Conservation (phyloP, 495 filamentous ascomycete species). For the Choiromyces venosus region DNA sequence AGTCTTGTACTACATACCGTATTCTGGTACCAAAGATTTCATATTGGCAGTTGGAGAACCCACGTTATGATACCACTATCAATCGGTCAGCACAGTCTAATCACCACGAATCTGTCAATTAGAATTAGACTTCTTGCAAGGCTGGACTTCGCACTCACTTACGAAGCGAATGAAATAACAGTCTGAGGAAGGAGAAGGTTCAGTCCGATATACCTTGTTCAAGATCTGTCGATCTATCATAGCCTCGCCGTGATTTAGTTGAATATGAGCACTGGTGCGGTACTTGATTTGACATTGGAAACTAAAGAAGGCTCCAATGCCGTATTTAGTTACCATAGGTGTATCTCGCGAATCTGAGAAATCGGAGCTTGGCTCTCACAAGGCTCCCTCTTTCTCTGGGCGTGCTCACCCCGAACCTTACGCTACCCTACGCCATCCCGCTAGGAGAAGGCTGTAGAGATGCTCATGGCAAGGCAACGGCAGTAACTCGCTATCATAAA, state of each 20-base stretch:
- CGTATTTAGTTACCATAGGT: neutral
- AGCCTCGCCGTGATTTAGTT: neutral
- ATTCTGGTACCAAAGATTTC: neutral
- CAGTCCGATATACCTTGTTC: neutral
- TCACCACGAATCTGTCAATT: neutral
- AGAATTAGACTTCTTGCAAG: neutral
- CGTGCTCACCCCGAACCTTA: neutral
- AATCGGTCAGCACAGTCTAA: neutral
- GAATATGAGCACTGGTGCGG: neutral
- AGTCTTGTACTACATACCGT: neutral
- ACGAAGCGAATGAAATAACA: neutral
- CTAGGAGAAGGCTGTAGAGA: neutral
- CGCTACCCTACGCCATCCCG: neutral
- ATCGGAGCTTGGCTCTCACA: neutral
- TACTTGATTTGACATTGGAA: neutral
- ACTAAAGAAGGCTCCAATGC: neutral
- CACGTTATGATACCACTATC: neutral
- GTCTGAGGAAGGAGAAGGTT: neutral
- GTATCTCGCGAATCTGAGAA: neutral
- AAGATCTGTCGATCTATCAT: neutral
- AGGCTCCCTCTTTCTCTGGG: neutral
- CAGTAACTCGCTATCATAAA: neutral
- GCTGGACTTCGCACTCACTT: neutral
- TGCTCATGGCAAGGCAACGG: neutral
- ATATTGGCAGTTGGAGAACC: neutral